Percentiles rank a stretch among this genome's conserved stretches.
Conservation (phyloP, 225 moss, liverwort and hornwort species). For the Anthoceros angustus region DNA sequence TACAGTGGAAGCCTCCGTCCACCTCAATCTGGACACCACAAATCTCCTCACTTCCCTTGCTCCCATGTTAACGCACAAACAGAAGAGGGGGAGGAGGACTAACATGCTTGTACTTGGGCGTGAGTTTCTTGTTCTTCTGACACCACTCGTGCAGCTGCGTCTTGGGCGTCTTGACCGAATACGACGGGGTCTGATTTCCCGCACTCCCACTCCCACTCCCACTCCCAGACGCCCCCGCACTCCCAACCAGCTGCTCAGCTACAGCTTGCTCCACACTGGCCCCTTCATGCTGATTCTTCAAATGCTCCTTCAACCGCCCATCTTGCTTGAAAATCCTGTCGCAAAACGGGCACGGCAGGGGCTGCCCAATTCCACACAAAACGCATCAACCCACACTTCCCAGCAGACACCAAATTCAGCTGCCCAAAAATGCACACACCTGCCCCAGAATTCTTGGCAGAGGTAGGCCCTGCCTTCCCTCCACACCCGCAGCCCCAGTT, state of each 20-base stretch:
- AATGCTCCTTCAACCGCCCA: constrained; percentile 66
- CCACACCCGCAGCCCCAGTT: constrained; percentile 74
- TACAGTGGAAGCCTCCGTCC: constrained; percentile 59
- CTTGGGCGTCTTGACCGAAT: constrained; percentile 67
- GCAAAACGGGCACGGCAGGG: constrained; percentile 65
- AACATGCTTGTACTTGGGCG: constrained; percentile 63
- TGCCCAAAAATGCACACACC: constrained; percentile 12
- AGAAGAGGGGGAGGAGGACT: constrained; percentile 17
- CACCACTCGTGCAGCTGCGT: constrained; percentile 78
- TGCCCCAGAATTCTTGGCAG: constrained; percentile 59
- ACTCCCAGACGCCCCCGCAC: constrained; percentile 10
- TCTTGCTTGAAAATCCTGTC: constrained; percentile 80
- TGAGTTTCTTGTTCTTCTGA: constrained; percentile 67
- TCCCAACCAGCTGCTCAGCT: constrained; percentile 10
- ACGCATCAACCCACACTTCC: not conserved
- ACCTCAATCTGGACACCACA: constrained; percentile 34
- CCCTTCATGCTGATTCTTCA: constrained; percentile 60
- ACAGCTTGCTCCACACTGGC: constrained; percentile 24
- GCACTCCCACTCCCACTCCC: constrained; percentile 15
- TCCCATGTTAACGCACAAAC: not conserved
- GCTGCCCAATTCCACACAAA: constrained; percentile 29
- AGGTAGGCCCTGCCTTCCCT: constrained; percentile 49
- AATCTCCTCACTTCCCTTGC: not conserved
- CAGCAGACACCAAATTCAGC: not conserved
- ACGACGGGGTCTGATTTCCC: constrained; percentile 34